Evolutionary conservation across 768 basidiomycete genomes (phyloP).

Genomic region (Butyriboletus loyo): DNA sequence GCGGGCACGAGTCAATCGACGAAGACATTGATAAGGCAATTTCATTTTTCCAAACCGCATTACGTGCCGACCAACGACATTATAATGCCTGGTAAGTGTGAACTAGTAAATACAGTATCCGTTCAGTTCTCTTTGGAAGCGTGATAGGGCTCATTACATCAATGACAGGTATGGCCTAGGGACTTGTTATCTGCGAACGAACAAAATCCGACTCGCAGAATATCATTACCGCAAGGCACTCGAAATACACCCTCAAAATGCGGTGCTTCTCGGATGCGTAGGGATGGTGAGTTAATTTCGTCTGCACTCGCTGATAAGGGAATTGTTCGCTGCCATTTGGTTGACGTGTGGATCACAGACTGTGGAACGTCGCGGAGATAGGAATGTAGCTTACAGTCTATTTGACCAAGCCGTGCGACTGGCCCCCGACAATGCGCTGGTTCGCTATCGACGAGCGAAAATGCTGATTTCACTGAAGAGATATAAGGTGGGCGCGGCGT

Average conservation of each 20-base stretch:
- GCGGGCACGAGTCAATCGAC: conserved; percentile 95
- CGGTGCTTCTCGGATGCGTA: conserved; percentile 93
- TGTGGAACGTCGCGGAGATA: conserved; percentile 81
- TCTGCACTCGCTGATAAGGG: conserved; percentile 18
- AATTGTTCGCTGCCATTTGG: conserved; percentile 2
- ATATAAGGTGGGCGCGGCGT: conserved; percentile 62
- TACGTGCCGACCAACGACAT: conserved; percentile 88
- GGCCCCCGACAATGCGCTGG: conserved; percentile 87
- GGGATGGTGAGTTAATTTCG: conserved; percentile 75
- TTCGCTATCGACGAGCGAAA: conserved; percentile 91
- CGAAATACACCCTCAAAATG: conserved; percentile 91
- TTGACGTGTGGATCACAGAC: conserved; percentile 51
- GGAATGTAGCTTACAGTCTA: conserved; percentile 67
- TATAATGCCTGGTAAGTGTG: conserved; percentile 94
- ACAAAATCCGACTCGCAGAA: conserved; percentile 89
- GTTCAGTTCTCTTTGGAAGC: neutral
- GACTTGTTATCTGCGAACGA: conserved; percentile 92
- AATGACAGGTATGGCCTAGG: conserved; percentile 93
- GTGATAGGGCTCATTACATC: conserved; percentile 24
- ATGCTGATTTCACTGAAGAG: conserved; percentile 82
- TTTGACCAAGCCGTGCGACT: conserved; percentile 80
- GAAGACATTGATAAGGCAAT: conserved; percentile 93
- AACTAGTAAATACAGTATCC: neutral
- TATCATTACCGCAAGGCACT: conserved; percentile 94
- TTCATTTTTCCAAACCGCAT: conserved; percentile 86